Evolutionary conservation across 2,329 filamentous ascomycete species (phyloP), one percentile per base, ranked within the genome.

Genomic region (Xylaria sp.): DNA sequence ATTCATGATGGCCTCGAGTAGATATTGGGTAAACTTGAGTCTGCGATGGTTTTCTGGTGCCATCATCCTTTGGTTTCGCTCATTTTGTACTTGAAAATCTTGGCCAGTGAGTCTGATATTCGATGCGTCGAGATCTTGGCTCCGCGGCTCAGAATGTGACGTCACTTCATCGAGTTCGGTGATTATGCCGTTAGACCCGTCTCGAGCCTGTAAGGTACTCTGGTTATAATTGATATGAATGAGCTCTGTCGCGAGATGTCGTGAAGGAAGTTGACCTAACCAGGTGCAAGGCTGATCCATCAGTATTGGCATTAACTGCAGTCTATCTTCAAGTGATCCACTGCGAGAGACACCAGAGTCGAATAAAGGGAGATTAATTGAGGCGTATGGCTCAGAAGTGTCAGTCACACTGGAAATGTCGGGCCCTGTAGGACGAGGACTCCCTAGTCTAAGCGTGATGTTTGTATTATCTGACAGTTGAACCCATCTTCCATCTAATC

Each of bases 271-370:
- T 10, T 27, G 10, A 25, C 9, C 29, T 20, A 63, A 20, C 61
- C 61, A 63, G 61, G 42, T 27, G 17, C 36, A 47, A 36, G 59
- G n/a, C n/a, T n/a, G n/a, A n/a, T n/a, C n/a, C n/a, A n/a, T n/a
- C n/a, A n/a, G n/a, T n/a, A n/a, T n/a, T n/a, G n/a, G n/a, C n/a
- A n/a, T n/a, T n/a, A n/a, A n/a, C n/a, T n/a, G n/a, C n/a, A n/a
- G n/a, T n/a, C n/a, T n/a, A n/a, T n/a, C n/a, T n/a, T n/a, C n/a
- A n/a, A n/a, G n/a, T n/a, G n/a, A n/a, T n/a, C n/a, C n/a, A n/a
- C n/a, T n/a, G n/a, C n/a, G n/a, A n/a, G n/a, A n/a, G n/a, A n/a
- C n/a, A n/a, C n/a, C n/a, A n/a, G n/a, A n/a, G n/a, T n/a, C n/a
- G n/a, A n/a, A n/a, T n/a, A n/a, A n/a, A n/a, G n/a, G n/a, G n/a